phyloP scores from a whole-genome alignment of 345 rosid genomes.

The Citrus sinensis region DNA sequence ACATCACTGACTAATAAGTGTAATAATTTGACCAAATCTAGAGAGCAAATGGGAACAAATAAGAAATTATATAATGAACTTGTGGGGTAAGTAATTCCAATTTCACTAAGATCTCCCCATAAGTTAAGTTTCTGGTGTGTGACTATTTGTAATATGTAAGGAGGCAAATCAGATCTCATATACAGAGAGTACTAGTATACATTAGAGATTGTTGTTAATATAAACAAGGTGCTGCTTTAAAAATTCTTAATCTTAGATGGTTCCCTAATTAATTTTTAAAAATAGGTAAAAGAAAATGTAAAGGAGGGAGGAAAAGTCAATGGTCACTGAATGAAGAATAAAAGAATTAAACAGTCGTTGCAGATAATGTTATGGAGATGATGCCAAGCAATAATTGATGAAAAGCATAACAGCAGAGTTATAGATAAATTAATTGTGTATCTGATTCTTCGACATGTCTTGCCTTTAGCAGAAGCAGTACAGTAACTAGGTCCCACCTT shows the following conservation, averaged over 20 bases:
- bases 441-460: not conserved
- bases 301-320: not conserved
- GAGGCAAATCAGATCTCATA: not conserved
- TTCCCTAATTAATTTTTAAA: not conserved
- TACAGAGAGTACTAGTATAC: not conserved
- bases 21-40: not conserved
- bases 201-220: not conserved
- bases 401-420: not conserved
- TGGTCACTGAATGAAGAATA: not conserved
- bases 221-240: not conserved
- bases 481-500: not conserved
- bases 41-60: not conserved
- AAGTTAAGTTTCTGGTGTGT: not conserved
- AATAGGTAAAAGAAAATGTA: not conserved
- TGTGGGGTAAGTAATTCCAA: not conserved
- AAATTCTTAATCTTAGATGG: too few species aligned
- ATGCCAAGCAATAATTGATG: not conserved
- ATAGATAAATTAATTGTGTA: not conserved
- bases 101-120: not conserved
- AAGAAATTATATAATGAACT: not conserved
- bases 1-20: not conserved
- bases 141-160: too few species aligned
- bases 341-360: not conserved
- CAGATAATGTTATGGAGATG: not conserved
- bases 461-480: not conserved